These are phyloP conservation scores for Albophoma yamanashiensis DNA, from an alignment of 2,329 filamentous ascomycete species.

Conservation along the genomic window DNA sequence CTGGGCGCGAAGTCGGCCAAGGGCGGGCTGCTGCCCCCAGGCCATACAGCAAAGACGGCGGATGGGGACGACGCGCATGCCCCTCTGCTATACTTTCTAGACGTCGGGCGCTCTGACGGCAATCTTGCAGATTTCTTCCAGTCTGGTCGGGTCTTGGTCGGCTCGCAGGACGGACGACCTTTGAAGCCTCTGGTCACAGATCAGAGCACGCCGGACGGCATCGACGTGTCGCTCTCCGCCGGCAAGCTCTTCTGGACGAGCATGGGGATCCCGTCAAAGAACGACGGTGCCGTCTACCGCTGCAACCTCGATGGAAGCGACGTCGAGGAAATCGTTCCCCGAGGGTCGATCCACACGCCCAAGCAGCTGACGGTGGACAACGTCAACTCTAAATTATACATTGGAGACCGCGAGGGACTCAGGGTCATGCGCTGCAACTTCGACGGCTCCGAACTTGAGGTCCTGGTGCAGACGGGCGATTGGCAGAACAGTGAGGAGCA, in stretches of 20 bases:
- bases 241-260: constrained; percentile 37
- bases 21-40: constrained; percentile 27
- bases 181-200: constrained; percentile 10
- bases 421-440: constrained; percentile 25
- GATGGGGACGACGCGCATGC: not conserved
- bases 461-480: constrained; percentile 26
- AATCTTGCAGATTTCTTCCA: not conserved
- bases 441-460: constrained; percentile 26
- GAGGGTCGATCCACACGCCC: constrained; percentile 36
- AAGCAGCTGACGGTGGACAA: constrained; percentile 28
- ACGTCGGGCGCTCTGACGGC: constrained; percentile 11
- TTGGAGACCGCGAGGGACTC: constrained; percentile 33
- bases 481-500: constrained; percentile 10
- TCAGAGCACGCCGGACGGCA: constrained; percentile 30
- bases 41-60: not conserved
- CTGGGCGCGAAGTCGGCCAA: constrained; percentile 32
- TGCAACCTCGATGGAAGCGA: constrained; percentile 39
- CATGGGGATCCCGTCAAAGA: constrained; percentile 30
- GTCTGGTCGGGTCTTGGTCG: constrained; percentile 8
- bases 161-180: constrained; percentile 3
- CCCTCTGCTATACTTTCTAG: constrained; percentile 15
- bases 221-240: constrained; percentile 21
- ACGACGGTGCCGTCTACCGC: constrained; percentile 31
- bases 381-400: constrained; percentile 23
- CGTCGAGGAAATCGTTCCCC: constrained; percentile 28